Conservation (phyloP, 169 alveolate genomes). For the Babesia gibsoni region DNA sequence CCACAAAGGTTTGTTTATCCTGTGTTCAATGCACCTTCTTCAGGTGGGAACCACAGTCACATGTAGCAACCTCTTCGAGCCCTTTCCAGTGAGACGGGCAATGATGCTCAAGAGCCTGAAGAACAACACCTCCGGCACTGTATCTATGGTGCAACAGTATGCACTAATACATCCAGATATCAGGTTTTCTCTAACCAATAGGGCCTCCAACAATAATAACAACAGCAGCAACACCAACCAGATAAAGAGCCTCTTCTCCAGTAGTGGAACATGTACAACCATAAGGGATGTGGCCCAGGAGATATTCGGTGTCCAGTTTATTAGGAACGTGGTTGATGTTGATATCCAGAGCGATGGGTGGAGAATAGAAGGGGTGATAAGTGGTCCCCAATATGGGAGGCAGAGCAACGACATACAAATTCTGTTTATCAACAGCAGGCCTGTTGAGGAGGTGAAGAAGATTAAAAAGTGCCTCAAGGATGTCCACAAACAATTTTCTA, state of each 20-base stretch:
- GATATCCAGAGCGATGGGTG: conserved; percentile 47
- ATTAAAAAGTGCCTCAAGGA: conserved; percentile 59
- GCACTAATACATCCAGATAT: conserved; percentile 58
- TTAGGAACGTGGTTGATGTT: conserved; percentile 62
- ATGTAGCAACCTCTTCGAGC: conserved; percentile 44
- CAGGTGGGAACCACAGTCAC: conserved; percentile 65
- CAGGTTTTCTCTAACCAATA: conserved; percentile 38
- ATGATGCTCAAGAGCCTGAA: conserved; percentile 32
- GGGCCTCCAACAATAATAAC: conserved; percentile 15
- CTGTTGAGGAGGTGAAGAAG: conserved; percentile 67
- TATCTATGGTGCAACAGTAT: conserved; percentile 53
- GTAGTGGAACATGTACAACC: conserved; percentile 49
- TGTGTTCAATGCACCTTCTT: not conserved
- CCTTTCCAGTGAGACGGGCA: conserved; percentile 55
- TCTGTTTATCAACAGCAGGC: conserved; percentile 69
- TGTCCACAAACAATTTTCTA: conserved; percentile 68
- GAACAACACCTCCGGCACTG: conserved; percentile 19
- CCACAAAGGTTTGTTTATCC: conserved; percentile 45
- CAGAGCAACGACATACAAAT: conserved; percentile 67
- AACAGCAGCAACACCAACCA: conserved; percentile 14
- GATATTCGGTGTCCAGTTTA: conserved; percentile 61
- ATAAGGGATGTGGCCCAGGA: conserved; percentile 56
- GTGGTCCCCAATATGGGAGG: conserved; percentile 63
- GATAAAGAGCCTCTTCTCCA: conserved; percentile 38
- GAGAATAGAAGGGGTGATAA: conserved; percentile 47